Conservation (phyloP, 768 basidiomycete species). For the Tulasnella sp. region DNA sequence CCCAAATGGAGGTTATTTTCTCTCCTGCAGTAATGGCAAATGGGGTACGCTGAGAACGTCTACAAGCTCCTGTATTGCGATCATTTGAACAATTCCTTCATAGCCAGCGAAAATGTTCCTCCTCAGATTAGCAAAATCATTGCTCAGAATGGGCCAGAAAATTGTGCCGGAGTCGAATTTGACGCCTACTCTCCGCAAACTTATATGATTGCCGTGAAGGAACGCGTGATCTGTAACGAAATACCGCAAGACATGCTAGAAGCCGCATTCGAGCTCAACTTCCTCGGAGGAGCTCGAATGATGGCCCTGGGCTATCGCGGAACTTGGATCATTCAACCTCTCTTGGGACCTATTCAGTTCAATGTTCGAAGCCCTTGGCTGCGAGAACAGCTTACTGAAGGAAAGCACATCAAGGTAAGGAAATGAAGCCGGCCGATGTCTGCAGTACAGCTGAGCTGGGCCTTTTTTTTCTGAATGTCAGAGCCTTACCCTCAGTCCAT, state of each 20-base stretch:
- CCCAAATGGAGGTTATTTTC: neutral
- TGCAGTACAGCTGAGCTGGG: too few relatives aligned
- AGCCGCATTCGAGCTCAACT: too few relatives aligned
- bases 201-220: neutral
- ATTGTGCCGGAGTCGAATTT: neutral
- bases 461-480: neutral
- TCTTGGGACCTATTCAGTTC: neutral
- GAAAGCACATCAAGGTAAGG: constrained; percentile 6
- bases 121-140: constrained; percentile 1
- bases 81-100: neutral
- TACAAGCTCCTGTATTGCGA: neutral
- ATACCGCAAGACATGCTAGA: too few relatives aligned
- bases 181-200: constrained; percentile 1
- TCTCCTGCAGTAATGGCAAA: neutral
- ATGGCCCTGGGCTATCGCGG: neutral
- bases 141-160: neutral
- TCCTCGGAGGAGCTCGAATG: neutral
- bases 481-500: neutral
- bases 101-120: neutral
- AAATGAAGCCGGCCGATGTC: neutral
- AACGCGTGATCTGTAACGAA: neutral
- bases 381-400: constrained; percentile 2
- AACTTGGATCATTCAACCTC: neutral
- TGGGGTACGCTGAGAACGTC: neutral
- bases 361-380: neutral